Evolutionary conservation across 305 asterid species (phyloP).

Genomic region (Rubia tinctorum): DNA sequence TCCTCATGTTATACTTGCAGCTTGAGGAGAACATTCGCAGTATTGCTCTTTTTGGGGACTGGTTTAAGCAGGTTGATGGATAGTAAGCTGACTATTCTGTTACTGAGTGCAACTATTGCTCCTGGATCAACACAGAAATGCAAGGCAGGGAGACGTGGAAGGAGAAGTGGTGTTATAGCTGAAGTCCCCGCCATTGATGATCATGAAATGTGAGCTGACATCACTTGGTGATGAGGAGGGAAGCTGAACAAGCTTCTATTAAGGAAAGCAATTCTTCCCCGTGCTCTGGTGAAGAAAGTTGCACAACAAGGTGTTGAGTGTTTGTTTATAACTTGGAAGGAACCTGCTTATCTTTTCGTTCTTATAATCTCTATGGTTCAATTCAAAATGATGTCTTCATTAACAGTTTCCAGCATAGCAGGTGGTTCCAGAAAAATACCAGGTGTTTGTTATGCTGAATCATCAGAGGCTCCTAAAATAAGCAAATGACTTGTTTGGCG

Average conservation of each 20-base stretch:
- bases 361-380: not conserved
- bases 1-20: slow-evolving; percentile 38
- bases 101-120: slow-evolving; percentile 43
- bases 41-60: slow-evolving; percentile 77
- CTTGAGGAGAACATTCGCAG: slow-evolving; percentile 81
- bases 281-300: slow-evolving; percentile 47
- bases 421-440: slow-evolving; percentile 72
- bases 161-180: slow-evolving; percentile 45
- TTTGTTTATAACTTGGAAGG: slow-evolving; percentile 18
- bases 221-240: slow-evolving; percentile 93
- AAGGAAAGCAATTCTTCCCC: slow-evolving; percentile 69
- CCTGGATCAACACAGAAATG: slow-evolving; percentile 75
- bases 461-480: slow-evolving; percentile 56
- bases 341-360: slow-evolving; percentile 10
- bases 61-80: slow-evolving; percentile 71
- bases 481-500: slow-evolving; percentile 86
- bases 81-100: slow-evolving; percentile 47
- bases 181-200: slow-evolving; percentile 47
- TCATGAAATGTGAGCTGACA: slow-evolving; percentile 42
- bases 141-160: slow-evolving; percentile 86
- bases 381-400: not conserved
- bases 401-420: slow-evolving; percentile 37
- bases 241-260: slow-evolving; percentile 47
- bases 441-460: slow-evolving; percentile 64
- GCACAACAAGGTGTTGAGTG: slow-evolving; percentile 69